Percentiles rank a stretch among this genome's conserved stretches.
Conservation (phyloP, 192 early-diverging fungal species). For the Backusella mclennaniae region DNA sequence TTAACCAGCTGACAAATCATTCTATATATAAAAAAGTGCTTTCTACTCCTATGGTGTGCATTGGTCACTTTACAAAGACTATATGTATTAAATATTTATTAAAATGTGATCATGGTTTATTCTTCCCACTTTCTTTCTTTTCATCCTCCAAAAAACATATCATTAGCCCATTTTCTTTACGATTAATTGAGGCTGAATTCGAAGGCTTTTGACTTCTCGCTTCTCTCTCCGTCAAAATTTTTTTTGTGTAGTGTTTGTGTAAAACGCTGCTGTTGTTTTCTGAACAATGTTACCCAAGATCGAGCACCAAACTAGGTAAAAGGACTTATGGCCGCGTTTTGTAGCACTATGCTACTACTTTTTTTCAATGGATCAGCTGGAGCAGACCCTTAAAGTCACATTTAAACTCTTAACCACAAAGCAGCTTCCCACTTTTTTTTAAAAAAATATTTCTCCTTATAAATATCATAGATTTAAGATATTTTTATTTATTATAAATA, state of each 20-base stretch:
- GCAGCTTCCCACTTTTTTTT: background rate
- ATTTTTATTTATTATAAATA: background rate
- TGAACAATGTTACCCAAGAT: background rate
- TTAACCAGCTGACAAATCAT: background rate
- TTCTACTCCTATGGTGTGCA: background rate
- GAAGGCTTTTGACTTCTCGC: background rate
- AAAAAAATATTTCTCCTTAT: background rate
- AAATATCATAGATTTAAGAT: background rate
- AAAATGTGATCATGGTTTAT: background rate
- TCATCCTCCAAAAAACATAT: background rate
- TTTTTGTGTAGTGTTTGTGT: background rate
- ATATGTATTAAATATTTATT: background rate
- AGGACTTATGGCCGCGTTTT: slow-evolving; percentile 2
- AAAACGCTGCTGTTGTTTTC: background rate
- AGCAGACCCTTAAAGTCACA: background rate
- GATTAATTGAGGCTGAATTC: background rate
- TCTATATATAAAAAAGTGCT: background rate
- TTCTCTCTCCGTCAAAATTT: background rate
- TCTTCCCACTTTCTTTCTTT: background rate
- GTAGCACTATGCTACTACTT: background rate
- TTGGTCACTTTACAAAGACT: background rate
- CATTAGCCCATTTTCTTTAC: background rate
- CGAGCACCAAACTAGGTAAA: background rate
- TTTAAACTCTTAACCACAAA: background rate
- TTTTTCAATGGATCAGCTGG: background rate